Conservation (phyloP, 495 filamentous ascomycete species). For the Talaromyces proteolyticus region DNA sequence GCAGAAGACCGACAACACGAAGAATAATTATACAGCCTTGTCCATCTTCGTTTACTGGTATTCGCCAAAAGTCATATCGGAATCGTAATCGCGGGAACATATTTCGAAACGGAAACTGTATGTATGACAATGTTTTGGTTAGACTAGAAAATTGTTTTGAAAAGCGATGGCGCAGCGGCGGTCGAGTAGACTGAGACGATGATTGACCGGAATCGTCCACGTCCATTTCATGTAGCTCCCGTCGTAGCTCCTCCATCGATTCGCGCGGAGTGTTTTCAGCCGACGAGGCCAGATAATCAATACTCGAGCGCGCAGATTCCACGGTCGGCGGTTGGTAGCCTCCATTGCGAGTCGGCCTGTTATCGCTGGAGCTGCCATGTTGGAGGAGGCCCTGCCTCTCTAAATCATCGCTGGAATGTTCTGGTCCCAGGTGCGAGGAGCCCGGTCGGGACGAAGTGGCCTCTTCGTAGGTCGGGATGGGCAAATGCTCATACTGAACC, state of each 20-base stretch:
- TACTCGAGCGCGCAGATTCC: constrained; percentile 59
- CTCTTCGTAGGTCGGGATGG: constrained; percentile 95
- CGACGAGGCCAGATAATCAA: constrained; percentile 48
- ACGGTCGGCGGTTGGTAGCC: constrained; percentile 74
- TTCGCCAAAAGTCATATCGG: constrained; percentile 24
- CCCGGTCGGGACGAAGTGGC: constrained; percentile 58
- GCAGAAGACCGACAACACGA: constrained; percentile 64
- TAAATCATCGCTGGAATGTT: constrained; percentile 49
- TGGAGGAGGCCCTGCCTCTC: constrained; percentile 57
- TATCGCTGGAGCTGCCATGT: constrained; percentile 23
- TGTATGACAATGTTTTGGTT: constrained; percentile 47
- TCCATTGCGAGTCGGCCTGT: constrained; percentile 23
- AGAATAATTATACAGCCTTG: constrained; percentile 52
- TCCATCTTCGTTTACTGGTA: constrained; percentile 26
- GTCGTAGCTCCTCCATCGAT: constrained; percentile 57
- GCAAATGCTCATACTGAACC: constrained; percentile 59
- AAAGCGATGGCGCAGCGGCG: constrained; percentile 37
- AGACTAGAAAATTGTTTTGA: constrained; percentile 40
- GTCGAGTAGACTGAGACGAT: constrained; percentile 22
- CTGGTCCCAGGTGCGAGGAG: constrained; percentile 53
- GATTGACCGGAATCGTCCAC: constrained; percentile 62
- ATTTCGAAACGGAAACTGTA: constrained; percentile 48
- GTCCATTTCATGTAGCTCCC: constrained; percentile 87
- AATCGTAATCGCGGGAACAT: constrained; percentile 37
- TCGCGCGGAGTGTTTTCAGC: constrained; percentile 32